Base-by-base conservation (phyloP, 768 basidiomycete genomes). In the Leccinum arenicola region DNA sequence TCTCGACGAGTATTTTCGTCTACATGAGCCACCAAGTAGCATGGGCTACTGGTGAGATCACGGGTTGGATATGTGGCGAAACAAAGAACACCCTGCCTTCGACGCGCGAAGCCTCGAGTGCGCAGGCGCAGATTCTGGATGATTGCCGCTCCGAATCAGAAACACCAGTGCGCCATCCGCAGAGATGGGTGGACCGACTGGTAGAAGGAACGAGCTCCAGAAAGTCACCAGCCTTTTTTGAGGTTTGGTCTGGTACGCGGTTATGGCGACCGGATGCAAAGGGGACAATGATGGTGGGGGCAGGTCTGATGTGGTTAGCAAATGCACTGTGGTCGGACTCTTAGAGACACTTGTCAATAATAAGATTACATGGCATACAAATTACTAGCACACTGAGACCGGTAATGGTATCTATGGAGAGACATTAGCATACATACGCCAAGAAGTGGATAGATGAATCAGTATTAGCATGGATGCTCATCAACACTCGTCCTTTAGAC, bases 381-480 rank as follows among this genome's bases (percentile, higher is more conserved):
- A 23, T 31, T 50, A 49, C 36, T n/a, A 31, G n/a, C 17, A 47
- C 36, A 52, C 6, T 48, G 7, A 19, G 8, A 25, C 21, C 17
- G 9, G 47, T 15, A 54, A 36, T 14, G 14, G 9, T 19, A 5
- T 19, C 72, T 71, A 48, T 6, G 17, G 23, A 51, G 2, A 52
- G 21, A 48, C 48, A 27, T 68, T 57, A 72, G 70, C 50, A 71
- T 35, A 51, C 17, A 58, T 38, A 4, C n/a, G 55, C 35, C 6
- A n/a, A 35, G 12, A 48, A 50, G 36, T 14, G 27, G 31, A 31
- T 2, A 9, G 53, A 15, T 15, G 7, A 52, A 55, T 84, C 91
- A 93, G 89, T 81, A 92, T 93, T 92, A 93, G 90, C 90, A 93
- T 92, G 90, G 88, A 80, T 75, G 73, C 77, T 90, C 89, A 79